A percentile compares a stretch with the other conserved stretches of the same genome.
Evolutionary conservation across 345 rosid genomes (phyloP).

Genomic region (Hypericum androsaemum): DNA sequence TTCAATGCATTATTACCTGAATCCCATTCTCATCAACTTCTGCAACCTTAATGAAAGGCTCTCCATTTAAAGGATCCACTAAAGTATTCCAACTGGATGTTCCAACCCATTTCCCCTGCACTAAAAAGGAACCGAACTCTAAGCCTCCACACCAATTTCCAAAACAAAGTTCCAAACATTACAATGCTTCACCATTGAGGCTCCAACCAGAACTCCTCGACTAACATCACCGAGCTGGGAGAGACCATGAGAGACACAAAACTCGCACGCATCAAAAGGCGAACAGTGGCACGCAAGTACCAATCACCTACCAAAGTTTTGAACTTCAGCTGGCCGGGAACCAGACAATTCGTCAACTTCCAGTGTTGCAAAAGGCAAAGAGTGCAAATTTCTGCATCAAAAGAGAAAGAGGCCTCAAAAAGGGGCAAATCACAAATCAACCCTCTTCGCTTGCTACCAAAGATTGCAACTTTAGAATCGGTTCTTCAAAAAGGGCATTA

Average conservation of each 20-base stretch:
- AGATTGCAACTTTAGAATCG: too few relatives aligned
- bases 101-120: constrained; percentile 85
- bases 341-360: constrained; percentile 79
- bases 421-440: neutral
- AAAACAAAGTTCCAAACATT: neutral
- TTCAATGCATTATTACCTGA: constrained; percentile 32
- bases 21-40: constrained; percentile 67
- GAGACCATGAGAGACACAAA: too few relatives aligned
- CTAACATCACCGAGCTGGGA: too few relatives aligned
- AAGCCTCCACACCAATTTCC: neutral
- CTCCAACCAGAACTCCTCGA: too few relatives aligned
- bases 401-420: neutral
- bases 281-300: neutral
- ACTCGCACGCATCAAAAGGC: too few relatives aligned
- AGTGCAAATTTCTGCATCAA: constrained; percentile 49
- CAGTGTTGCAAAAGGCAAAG: constrained; percentile 73
- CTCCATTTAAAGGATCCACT: constrained; percentile 93
- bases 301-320: constrained; percentile 56
- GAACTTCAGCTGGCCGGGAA: constrained; percentile 77
- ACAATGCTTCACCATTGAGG: too few relatives aligned
- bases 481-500: neutral
- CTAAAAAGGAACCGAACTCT: constrained; percentile 27
- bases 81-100: constrained; percentile 52
- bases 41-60: constrained; percentile 74
- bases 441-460: neutral